Percentiles rank a stretch among this genome's conserved stretches.
Evolutionary conservation across 2,329 filamentous ascomycete species (phyloP).

Genomic region (Colletotrichum noveboracense): DNA sequence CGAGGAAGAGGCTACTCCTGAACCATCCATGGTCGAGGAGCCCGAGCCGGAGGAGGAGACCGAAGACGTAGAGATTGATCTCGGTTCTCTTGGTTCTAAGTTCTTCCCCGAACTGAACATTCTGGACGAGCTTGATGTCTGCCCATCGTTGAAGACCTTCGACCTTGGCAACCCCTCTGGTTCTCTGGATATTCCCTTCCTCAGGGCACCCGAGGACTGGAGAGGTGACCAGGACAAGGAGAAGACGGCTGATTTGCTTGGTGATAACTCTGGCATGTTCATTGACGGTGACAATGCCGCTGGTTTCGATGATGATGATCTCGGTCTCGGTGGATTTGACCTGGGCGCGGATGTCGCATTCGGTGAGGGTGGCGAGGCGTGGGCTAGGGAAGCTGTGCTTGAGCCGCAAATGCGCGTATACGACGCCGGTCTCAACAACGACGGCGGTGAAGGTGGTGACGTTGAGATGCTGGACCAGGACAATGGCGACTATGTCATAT

Average conservation of each 20-base stretch:
- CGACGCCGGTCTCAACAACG: constrained; percentile 63
- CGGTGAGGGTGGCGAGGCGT: constrained; percentile 93
- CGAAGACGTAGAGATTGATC: constrained; percentile 74
- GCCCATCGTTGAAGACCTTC: constrained; percentile 92
- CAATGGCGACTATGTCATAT: constrained; percentile 77
- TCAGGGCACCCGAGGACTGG: constrained; percentile 90
- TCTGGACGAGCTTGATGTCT: constrained; percentile 89
- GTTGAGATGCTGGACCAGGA: constrained; percentile 67
- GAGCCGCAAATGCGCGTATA: constrained; percentile 87
- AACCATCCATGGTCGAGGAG: constrained; percentile 23
- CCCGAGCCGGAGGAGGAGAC: constrained; percentile 43
- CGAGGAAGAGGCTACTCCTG: constrained; percentile 41
- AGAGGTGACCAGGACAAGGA: constrained; percentile 71
- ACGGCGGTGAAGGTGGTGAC: constrained; percentile 56
- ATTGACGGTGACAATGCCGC: constrained; percentile 85
- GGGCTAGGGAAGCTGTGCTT: constrained; percentile 88
- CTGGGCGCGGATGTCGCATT: constrained; percentile 79
- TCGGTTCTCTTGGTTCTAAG: constrained; percentile 73
- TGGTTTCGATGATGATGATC: constrained; percentile 73
- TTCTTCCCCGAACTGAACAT: constrained; percentile 85
- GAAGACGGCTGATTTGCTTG: constrained; percentile 56
- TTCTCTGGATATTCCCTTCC: constrained; percentile 87
- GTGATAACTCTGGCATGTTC: constrained; percentile 79
- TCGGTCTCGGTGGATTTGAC: constrained; percentile 74
- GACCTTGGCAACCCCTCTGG: constrained; percentile 87